A percentile compares a stretch with the other conserved stretches of the same genome.
phyloP scores from a whole-genome alignment of 441 rosid species.

The Populus trichocarpa region DNA sequence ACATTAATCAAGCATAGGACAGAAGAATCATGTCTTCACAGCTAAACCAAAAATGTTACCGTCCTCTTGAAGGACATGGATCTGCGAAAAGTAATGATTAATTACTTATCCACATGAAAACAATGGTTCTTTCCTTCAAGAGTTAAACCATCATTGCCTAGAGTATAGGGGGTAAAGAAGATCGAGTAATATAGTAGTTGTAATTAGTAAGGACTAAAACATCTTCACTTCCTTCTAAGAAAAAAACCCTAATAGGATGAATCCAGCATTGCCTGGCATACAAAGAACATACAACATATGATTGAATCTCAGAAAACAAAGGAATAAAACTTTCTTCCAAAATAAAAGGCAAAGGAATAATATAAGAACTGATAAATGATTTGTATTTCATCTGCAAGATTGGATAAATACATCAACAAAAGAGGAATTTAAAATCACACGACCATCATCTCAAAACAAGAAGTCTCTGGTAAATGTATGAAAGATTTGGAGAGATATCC shows the following conservation, averaged over 20 bases:
- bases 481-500: neutral
- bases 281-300: neutral
- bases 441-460: neutral
- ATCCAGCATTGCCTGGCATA: constrained; percentile 6
- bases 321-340: neutral
- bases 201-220: neutral
- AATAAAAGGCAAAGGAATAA: neutral
- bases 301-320: neutral
- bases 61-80: neutral
- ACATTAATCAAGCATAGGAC: neutral
- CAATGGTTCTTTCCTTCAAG: too few relatives aligned
- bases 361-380: neutral
- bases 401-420: neutral
- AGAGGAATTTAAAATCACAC: neutral
- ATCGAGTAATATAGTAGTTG: too few relatives aligned
- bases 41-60: neutral
- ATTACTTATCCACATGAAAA: too few relatives aligned
- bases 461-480: neutral
- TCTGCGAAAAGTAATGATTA: too few relatives aligned
- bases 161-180: too few relatives aligned
- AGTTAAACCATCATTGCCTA: too few relatives aligned
- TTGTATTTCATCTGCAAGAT: neutral
- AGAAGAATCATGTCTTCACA: neutral
- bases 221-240: neutral
- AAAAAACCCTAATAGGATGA: neutral